phyloP scores from a whole-genome alignment of 352 stramenopile genomes.

The Pythium phragmiticola region DNA sequence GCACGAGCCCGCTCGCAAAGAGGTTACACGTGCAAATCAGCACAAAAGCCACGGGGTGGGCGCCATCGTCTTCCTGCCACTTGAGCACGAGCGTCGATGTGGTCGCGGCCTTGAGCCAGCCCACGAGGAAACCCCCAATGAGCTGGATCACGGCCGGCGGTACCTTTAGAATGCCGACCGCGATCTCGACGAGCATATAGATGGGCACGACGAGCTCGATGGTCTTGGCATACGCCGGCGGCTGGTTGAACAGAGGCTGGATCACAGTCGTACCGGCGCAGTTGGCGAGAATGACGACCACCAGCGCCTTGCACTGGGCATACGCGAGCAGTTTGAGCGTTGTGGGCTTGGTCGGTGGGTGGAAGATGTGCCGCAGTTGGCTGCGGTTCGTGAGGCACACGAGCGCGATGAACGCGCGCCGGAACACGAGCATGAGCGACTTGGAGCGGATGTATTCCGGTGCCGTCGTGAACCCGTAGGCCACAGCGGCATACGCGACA shows the following conservation, averaged over 20 bases:
- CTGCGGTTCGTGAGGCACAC: constrained; percentile 50
- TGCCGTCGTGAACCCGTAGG: constrained; percentile 56
- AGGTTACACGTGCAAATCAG: constrained; percentile 64
- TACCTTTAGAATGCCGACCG: constrained; percentile 39
- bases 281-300: constrained; percentile 57
- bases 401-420: constrained; percentile 59
- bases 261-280: constrained; percentile 66
- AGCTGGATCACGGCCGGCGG: constrained; percentile 47
- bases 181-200: constrained; percentile 47
- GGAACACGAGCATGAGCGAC: constrained; percentile 42
- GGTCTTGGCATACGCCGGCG: constrained; percentile 59
- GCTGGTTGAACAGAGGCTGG: constrained; percentile 50
- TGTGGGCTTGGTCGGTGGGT: constrained; percentile 28
- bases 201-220: constrained; percentile 56
- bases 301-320: constrained; percentile 45
- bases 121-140: constrained; percentile 54
- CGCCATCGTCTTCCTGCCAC: constrained; percentile 45
- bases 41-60: constrained; percentile 60
- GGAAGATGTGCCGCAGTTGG: constrained; percentile 48
- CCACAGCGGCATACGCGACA: constrained; percentile 40
- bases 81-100: constrained; percentile 64
- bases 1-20: constrained; percentile 60
- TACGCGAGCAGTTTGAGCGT: constrained; percentile 36
- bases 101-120: constrained; percentile 74
- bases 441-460: constrained; percentile 47